phyloP scores from a whole-genome alignment of 2,329 filamentous ascomycete species.

The Endothia cerciana region DNA sequence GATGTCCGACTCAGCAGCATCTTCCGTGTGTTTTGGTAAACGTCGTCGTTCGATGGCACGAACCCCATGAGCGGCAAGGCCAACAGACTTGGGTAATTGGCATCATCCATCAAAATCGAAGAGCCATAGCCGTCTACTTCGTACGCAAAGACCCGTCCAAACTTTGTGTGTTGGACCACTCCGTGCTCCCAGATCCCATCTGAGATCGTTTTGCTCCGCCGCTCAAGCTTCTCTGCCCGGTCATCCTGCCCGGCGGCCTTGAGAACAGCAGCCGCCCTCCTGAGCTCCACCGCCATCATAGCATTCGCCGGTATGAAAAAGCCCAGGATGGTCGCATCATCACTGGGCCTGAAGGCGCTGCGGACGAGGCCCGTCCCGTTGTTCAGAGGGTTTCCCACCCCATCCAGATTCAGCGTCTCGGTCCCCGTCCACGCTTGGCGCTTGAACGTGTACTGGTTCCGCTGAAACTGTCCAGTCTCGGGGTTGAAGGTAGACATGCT shows the following conservation, averaged over 20 bases:
- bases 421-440: conserved; percentile 80
- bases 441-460: conserved; percentile 87
- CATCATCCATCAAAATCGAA: conserved; percentile 84
- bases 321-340: conserved; percentile 91
- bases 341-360: conserved; percentile 91
- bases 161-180: conserved; percentile 74
- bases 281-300: conserved; percentile 90
- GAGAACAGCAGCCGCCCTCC: conserved; percentile 74
- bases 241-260: conserved; percentile 58
- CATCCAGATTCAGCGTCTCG: conserved; percentile 82
- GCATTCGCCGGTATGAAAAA: conserved; percentile 97
- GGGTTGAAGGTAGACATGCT: conserved; percentile 79
- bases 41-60: conserved; percentile 62
- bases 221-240: conserved; percentile 59
- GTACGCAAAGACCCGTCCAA: conserved; percentile 81
- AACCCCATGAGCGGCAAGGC: conserved; percentile 81
- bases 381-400: conserved; percentile 90
- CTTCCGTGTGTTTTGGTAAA: conserved; percentile 86
- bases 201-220: conserved; percentile 65
- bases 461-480: conserved; percentile 63
- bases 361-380: conserved; percentile 82
- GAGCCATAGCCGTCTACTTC: conserved; percentile 89
- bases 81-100: conserved; percentile 81
- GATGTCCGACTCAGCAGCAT: conserved; percentile 73
- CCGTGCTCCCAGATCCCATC: conserved; percentile 85